Percentiles rank a stretch among this genome's conserved stretches.
Conservation (phyloP, 2,329 filamentous ascomycete species). For the Aureobasidium pullulans region DNA sequence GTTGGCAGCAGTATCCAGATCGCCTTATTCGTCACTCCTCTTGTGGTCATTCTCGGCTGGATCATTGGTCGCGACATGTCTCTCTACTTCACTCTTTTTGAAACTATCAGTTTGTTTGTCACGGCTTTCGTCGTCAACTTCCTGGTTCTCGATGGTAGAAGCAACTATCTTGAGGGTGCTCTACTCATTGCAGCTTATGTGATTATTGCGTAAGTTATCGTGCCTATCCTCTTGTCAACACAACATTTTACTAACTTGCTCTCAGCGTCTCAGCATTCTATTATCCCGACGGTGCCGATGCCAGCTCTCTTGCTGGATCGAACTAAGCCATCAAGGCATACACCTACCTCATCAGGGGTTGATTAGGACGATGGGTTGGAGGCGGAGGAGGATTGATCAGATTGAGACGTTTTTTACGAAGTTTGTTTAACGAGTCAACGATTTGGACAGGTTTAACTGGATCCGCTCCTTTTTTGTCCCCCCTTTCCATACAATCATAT, state of each 20-base stretch:
- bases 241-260: neutral
- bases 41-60: constrained; percentile 74
- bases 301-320: constrained; percentile 37
- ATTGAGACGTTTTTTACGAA: neutral
- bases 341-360: neutral
- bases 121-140: constrained; percentile 81
- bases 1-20: constrained; percentile 78
- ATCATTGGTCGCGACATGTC: constrained; percentile 65
- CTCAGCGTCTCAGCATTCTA: constrained; percentile 39
- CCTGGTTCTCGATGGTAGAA: constrained; percentile 73
- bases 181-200: constrained; percentile 69
- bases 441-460: neutral
- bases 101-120: constrained; percentile 68
- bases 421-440: neutral
- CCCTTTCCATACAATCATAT: neutral
- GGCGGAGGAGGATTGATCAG: neutral
- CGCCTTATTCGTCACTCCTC: constrained; percentile 67
- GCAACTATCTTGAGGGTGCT: constrained; percentile 73
- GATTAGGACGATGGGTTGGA: neutral
- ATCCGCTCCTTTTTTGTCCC: neutral
- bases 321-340: neutral
- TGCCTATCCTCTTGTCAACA: neutral
- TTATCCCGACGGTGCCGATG: constrained; percentile 37
- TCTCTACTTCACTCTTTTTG: constrained; percentile 54
- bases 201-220: constrained; percentile 58